phyloP scores from a whole-genome alignment of 805 yeast genomes.

The Kurtzmaniella cleridarum region DNA sequence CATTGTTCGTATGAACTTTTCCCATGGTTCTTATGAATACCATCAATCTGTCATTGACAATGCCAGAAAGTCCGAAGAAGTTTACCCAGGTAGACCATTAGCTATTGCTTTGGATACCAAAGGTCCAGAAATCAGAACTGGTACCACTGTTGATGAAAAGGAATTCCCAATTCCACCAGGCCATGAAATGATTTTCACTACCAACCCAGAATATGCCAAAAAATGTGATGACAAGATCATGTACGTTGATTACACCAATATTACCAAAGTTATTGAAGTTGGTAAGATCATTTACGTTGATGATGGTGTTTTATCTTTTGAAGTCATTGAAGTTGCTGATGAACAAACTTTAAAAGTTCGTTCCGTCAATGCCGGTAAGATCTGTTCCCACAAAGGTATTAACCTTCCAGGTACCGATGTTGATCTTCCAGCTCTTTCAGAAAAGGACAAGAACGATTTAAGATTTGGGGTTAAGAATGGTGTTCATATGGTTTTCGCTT shows the following conservation, averaged over 20 bases:
- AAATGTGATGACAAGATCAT: slow-evolving; percentile 72
- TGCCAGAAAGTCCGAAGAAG: slow-evolving; percentile 87
- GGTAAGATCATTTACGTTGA: slow-evolving; percentile 94
- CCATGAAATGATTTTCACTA: slow-evolving; percentile 91
- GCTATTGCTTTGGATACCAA: slow-evolving; percentile 98
- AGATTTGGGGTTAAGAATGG: slow-evolving; percentile 94
- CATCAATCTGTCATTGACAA: slow-evolving; percentile 96
- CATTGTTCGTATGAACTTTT: slow-evolving; percentile 98
- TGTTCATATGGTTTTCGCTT: slow-evolving; percentile 98
- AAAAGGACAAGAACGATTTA: slow-evolving; percentile 91
- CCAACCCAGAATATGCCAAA: slow-evolving; percentile 74
- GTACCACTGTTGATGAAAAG: slow-evolving; percentile 73
- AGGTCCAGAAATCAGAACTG: slow-evolving; percentile 99
- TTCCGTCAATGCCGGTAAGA: slow-evolving; percentile 91
- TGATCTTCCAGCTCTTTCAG: slow-evolving; percentile 95
- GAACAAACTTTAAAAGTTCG: slow-evolving; percentile 76
- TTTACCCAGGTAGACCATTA: slow-evolving; percentile 91
- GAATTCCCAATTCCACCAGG: slow-evolving; percentile 81
- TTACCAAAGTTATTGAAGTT: slow-evolving; percentile 82
- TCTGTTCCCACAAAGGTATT: slow-evolving; percentile 97
- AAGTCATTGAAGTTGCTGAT: slow-evolving; percentile 80
- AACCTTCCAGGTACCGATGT: slow-evolving; percentile 98
- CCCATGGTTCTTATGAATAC: slow-evolving; percentile 97
- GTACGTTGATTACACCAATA: slow-evolving; percentile 93
- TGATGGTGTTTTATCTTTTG: slow-evolving; percentile 96